Percentiles rank a stretch among this genome's conserved stretches.
These are phyloP conservation scores for Ophiostoma angusticollis DNA, from an alignment of 2,329 filamentous ascomycete species.

Conservation along the genomic window DNA sequence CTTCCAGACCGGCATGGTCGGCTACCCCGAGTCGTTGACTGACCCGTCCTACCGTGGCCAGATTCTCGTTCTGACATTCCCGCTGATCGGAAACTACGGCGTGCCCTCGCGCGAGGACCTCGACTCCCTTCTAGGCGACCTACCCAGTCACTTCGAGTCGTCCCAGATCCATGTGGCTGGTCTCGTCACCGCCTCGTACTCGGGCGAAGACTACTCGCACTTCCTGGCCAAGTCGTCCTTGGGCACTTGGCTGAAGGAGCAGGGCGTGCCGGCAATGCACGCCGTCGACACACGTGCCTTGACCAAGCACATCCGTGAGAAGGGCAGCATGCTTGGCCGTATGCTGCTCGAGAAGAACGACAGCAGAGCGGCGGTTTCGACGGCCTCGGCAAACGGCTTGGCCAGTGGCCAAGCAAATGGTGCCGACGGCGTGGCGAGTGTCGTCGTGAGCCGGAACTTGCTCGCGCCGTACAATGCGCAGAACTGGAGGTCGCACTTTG, in stretches of 20 bases:
- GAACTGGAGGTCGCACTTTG: constrained; percentile 49
- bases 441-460: constrained; percentile 1
- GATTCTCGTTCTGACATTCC: constrained; percentile 93
- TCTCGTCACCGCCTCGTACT: constrained; percentile 80
- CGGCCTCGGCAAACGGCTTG: constrained; percentile 17
- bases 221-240: constrained; percentile 83
- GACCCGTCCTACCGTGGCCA: constrained; percentile 83
- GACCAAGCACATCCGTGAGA: constrained; percentile 85
- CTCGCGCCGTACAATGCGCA: constrained; percentile 26
- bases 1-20: constrained; percentile 99
- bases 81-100: constrained; percentile 92
- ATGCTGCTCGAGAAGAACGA: constrained; percentile 61
- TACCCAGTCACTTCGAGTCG: constrained; percentile 89
- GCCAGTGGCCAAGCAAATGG: not conserved
- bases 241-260: constrained; percentile 91
- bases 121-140: constrained; percentile 71
- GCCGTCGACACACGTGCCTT: constrained; percentile 87
- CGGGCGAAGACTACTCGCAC: constrained; percentile 91
- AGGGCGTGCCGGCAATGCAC: constrained; percentile 85
- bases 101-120: constrained; percentile 77
- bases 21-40: constrained; percentile 88
- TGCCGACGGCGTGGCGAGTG: not conserved
- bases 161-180: constrained; percentile 87
- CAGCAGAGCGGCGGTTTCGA: constrained; percentile 20
- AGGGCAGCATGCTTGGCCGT: constrained; percentile 92